Evolutionary conservation across 768 basidiomycete species (phyloP).

Genomic region (Rhodosporidiobolus sp.): DNA sequence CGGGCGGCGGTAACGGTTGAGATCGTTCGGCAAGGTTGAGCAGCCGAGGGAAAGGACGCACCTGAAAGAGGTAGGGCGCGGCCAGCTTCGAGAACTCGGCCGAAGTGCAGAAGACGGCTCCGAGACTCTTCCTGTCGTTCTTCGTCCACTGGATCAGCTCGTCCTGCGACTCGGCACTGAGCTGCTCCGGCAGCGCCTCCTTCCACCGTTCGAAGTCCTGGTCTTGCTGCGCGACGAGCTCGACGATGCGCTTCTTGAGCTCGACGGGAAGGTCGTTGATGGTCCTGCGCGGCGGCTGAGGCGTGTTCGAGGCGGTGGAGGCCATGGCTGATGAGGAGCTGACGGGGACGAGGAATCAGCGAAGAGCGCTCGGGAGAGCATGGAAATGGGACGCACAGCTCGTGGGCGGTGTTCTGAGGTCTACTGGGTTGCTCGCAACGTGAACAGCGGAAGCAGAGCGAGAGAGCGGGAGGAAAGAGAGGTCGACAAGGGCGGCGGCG

Average conservation of each 20-base stretch:
- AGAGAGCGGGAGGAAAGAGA: no score
- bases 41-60: no score
- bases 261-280: neutral
- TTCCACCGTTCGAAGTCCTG: neutral
- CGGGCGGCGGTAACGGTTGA: no score
- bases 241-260: slow-evolving; percentile 11
- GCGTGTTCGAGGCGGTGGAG: neutral
- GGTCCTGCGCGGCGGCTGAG: neutral
- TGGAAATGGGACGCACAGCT: no score
- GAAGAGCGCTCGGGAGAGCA: neutral
- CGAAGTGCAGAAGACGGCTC: neutral
- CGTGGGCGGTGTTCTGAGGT: no score
- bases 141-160: neutral
- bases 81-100: neutral
- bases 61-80: neutral
- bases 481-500: no score
- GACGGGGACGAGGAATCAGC: neutral
- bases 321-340: neutral
- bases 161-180: neutral
- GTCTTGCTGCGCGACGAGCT: neutral
- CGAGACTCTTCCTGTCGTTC: neutral
- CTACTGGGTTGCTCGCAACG: no score
- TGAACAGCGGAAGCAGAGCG: no score
- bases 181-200: neutral
- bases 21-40: no score